Conservation (phyloP, 768 basidiomycete genomes). For the Panaeolus cyanescens region DNA sequence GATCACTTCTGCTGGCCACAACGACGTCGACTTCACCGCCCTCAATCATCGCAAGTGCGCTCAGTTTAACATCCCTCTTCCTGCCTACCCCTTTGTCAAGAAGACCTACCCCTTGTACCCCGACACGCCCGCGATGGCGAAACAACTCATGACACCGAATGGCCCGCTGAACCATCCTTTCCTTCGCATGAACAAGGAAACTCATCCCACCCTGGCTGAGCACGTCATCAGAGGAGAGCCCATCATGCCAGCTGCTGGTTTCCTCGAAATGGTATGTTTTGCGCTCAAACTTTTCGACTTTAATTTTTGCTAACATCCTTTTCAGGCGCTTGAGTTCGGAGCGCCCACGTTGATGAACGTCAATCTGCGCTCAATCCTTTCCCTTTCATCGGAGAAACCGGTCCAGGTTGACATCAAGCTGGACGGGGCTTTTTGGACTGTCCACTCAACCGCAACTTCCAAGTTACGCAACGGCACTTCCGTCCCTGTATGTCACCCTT, state of each 20-base stretch:
- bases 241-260: constrained; percentile 50
- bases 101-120: constrained; percentile 14
- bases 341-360: constrained; percentile 21
- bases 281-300: background rate
- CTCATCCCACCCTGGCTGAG: constrained; percentile 41
- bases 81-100: constrained; percentile 34
- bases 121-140: constrained; percentile 16
- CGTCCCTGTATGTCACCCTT: background rate
- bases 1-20: constrained; percentile 27
- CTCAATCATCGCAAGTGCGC: constrained; percentile 24
- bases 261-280: constrained; percentile 35
- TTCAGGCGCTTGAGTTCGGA: constrained; percentile 38
- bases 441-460: constrained; percentile 19
- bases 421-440: constrained; percentile 25
- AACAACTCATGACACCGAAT: constrained; percentile 23
- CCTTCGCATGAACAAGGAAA: constrained; percentile 35
- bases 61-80: constrained; percentile 11
- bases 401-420: constrained; percentile 15
- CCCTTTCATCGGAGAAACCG: constrained; percentile 18
- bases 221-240: constrained; percentile 46
- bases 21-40: constrained; percentile 29
- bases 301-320: constrained; percentile 2
- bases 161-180: constrained; percentile 38
- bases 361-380: constrained; percentile 18
- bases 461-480: constrained; percentile 6